Evolutionary conservation across 2,329 filamentous ascomycete species (phyloP), one percentile per base, ranked within the genome.

Genomic region (Epichloe sibirici): DNA sequence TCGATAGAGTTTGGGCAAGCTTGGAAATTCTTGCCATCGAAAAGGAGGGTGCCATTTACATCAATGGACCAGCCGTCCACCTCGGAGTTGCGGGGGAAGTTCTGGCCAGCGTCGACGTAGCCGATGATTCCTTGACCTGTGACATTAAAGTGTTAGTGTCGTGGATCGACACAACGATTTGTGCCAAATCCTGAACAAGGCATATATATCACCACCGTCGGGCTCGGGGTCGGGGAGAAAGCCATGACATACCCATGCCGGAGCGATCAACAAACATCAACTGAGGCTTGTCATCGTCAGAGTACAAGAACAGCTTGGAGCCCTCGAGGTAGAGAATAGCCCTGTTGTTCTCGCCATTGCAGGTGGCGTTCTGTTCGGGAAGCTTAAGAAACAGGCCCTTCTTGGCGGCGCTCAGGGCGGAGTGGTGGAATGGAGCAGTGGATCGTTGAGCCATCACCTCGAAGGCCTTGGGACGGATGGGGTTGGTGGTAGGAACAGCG

Each of bases 241-340:
- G 28, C 21, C 46, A 6, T 21, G 4, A 57, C 71, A 43, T 73
- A 73, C 76, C 78, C 77, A 81, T 80, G 60, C 77, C 78, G 45
- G 75, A 79, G 45, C 74, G 73, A 63, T 83, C 78, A 42, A 74
- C 73, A 56, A 61, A 82, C 49, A 77, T 54, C 58, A 74, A 65
- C 67, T 82, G 79, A 3, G 66, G 65, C 37, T 57, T 67, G 4
- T 65, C 67, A 23, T 66, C 65, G 28, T 60, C 57, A 37, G 69
- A 58, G 57, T 71, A 79, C 35, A 83, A 71, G 61, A 64, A 73
- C 31, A 80, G 70, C 45, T 68, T 67, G 46, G 67, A 68, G 45
- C 75, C 66, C 42, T 69, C 50, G 58, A 81, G 64, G 57, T 67
- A 66, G 65, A 83, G 79, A 42, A 72, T 77, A 48, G 77, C 79